Base-by-base conservation (phyloP, 768 basidiomycete species). In the Suillus plorans region DNA sequence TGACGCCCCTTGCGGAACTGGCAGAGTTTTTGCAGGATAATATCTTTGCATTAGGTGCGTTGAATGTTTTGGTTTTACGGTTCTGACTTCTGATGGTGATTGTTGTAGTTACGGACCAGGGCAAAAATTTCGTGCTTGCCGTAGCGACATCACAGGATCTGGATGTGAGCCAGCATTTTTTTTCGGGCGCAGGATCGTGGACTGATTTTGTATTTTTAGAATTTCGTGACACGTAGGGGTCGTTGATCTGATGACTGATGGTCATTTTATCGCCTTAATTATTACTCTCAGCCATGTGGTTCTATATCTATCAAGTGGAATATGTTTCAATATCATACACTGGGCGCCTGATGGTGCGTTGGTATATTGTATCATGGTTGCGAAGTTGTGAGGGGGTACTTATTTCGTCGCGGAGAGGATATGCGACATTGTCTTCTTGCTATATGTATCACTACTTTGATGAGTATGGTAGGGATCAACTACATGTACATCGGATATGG, bases 61-160 rank as follows among this genome's bases (percentile, higher is more conserved):
- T 18, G 42, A 44, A 18, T 44, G 18, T 20, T 44, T 20, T 20
- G 7, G 1, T 7, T 7, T 50, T 47, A 12, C n/a, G 37, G 37
- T 28, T 7, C 52, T 67, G 41, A 71, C 44, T 2, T 5, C 56
- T 67, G 36, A 72, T 37, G 3, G 25, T 34, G 53, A 47, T 44
- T n/a, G 14, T 42, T 61, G 22, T 67, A 95, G 95, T 97, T 44
- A 96, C 95, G 5, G 95, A 97, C 75, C 77, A 79, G 55, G 82
- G 82, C 60, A 86, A 92, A 63, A 93, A 94, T 72, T 95, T 95
- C 64, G 92, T 95, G 4, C 83, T 94, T 18, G 93, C 82, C 1
- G 87, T 95, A 0, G 92, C 90, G 1, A 95, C 93, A 22, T 72
- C 79, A 20, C 87, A 93, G 36, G 93, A 95, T 72, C 78, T 95